phyloP scores from a whole-genome alignment of 805 yeast species.

The Zygotorulaspora florentina region DNA sequence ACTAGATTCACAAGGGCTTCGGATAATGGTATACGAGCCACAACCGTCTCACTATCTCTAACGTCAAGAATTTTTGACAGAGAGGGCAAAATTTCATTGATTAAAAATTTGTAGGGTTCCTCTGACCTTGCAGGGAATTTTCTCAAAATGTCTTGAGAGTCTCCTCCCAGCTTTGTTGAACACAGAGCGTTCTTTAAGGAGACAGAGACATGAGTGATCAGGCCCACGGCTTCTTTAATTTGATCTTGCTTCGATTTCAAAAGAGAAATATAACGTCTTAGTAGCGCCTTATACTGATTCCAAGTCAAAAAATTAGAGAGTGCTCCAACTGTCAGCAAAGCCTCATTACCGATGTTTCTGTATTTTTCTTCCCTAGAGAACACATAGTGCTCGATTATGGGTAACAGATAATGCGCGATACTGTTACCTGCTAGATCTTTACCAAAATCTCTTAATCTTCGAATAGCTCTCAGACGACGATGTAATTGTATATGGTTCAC shows the following conservation, averaged over 20 bases:
- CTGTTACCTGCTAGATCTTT: constrained; percentile 47
- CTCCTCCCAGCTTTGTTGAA: constrained; percentile 19
- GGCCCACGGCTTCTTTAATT: constrained; percentile 53
- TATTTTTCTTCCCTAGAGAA: constrained; percentile 53
- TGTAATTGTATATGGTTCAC: constrained; percentile 79
- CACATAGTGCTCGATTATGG: constrained; percentile 79
- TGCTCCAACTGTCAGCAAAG: constrained; percentile 56
- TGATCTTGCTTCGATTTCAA: constrained; percentile 45
- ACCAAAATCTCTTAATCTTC: constrained; percentile 52
- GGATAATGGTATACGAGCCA: constrained; percentile 70
- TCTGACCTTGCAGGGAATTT: constrained; percentile 38
- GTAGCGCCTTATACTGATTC: constrained; percentile 74
- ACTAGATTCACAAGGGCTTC: constrained; percentile 72
- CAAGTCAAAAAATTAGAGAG: constrained; percentile 60
- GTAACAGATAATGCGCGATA: constrained; percentile 76
- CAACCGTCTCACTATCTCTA: constrained; percentile 75
- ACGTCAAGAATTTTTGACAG: constrained; percentile 54
- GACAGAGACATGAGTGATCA: constrained; percentile 54
- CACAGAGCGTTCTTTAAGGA: constrained; percentile 42
- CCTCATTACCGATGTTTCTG: constrained; percentile 60
- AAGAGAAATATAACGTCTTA: constrained; percentile 59
- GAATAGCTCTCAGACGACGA: constrained; percentile 80
- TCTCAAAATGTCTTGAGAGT: constrained; percentile 18
- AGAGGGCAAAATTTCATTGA: constrained; percentile 56
- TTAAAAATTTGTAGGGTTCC: constrained; percentile 45